These are phyloP conservation scores for Aspergillus amoenus DNA, from an alignment of 2,329 filamentous ascomycete genomes.

Conservation along the genomic window DNA sequence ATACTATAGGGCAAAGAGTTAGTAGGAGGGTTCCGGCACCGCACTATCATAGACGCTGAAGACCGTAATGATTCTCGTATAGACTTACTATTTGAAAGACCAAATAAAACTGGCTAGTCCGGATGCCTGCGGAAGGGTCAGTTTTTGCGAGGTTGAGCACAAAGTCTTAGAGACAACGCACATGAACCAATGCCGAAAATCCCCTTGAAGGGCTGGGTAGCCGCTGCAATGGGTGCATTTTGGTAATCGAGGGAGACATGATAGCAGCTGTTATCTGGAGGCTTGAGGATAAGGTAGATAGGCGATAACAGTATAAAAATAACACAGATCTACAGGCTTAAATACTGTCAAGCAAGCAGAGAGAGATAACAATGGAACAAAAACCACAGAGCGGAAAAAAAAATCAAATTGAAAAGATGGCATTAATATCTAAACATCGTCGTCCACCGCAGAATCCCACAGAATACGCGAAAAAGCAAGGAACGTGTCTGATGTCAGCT, in stretches of 20 bases:
- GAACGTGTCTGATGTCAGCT: slow-evolving; percentile 5
- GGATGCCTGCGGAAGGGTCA: slow-evolving; percentile 26
- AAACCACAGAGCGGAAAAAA: not conserved
- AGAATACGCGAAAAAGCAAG: slow-evolving; percentile 5
- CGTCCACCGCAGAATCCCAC: not conserved
- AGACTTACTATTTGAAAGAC: slow-evolving; percentile 47
- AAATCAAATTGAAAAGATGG: not conserved
- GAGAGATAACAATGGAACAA: not conserved
- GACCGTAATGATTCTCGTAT: not conserved
- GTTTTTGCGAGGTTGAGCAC: not conserved
- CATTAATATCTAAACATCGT: not conserved
- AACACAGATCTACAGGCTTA: not conserved
- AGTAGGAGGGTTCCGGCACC: not conserved
- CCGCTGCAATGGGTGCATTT: slow-evolving; percentile 45
- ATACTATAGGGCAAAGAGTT: slow-evolving; percentile 30
- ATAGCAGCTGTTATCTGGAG: slow-evolving; percentile 13
- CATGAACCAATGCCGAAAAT: slow-evolving; percentile 45
- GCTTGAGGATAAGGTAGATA: not conserved
- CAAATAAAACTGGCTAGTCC: slow-evolving; percentile 45
- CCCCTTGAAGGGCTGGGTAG: slow-evolving; percentile 44
- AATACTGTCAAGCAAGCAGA: not conserved
- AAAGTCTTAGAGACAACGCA: slow-evolving; percentile 20
- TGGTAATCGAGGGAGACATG: slow-evolving; percentile 20
- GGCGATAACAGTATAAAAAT: not conserved
- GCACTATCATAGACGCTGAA: not conserved